Conservation (phyloP, 139 green algal species). For the Penium margaritaceum region DNA sequence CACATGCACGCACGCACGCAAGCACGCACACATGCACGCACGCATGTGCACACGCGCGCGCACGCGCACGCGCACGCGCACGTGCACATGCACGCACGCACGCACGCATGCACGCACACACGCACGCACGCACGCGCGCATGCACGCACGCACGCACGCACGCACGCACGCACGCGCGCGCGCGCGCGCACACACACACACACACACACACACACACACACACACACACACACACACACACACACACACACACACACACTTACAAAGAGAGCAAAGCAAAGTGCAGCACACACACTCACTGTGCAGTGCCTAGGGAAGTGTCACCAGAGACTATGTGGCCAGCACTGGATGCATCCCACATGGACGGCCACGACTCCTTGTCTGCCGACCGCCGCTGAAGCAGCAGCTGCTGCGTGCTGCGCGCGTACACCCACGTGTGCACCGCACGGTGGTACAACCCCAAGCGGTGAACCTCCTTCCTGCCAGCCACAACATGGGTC, state of each 20-base stretch:
- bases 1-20: no score
- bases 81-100: no score
- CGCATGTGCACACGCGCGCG: no score
- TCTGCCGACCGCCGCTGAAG: slow-evolving; percentile 38
- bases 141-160: neutral
- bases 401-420: slow-evolving; percentile 32
- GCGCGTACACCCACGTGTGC: slow-evolving; percentile 40
- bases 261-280: no score
- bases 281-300: slow-evolving; percentile 3
- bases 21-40: no score
- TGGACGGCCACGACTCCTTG: slow-evolving; percentile 38
- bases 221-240: no score
- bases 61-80: no score
- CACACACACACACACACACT: no score
- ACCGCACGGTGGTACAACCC: slow-evolving; percentile 36
- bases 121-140: no score
- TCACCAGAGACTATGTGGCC: slow-evolving; percentile 42
- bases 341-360: slow-evolving; percentile 42
- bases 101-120: no score
- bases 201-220: neutral
- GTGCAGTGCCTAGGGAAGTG: slow-evolving; percentile 22
- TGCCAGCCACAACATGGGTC: no score
- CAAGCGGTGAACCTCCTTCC: slow-evolving; percentile 31
- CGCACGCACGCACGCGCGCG: neutral
- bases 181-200: neutral